Evolutionary conservation across 2,329 filamentous ascomycete species (phyloP).

Genomic region (Curvularia spicifera): DNA sequence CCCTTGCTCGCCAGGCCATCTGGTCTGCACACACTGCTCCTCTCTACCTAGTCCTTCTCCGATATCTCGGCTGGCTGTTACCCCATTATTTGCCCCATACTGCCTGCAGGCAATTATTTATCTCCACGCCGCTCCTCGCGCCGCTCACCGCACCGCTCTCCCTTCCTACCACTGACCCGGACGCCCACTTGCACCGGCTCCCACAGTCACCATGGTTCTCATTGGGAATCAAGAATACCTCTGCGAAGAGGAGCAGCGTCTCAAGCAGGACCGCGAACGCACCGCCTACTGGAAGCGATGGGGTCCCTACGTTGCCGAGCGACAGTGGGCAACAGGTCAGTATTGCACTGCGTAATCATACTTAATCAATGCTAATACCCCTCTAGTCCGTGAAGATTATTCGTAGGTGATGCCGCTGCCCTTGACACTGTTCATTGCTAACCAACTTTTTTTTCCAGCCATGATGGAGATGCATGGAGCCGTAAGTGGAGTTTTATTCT

Average conservation of each 20-base stretch:
- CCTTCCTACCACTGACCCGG: slow-evolving; percentile 12
- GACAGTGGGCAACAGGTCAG: slow-evolving; percentile 93
- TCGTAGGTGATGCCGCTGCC: slow-evolving; percentile 58
- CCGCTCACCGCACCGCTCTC: slow-evolving; percentile 22
- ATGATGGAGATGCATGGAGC: slow-evolving; percentile 92
- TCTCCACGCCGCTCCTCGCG: slow-evolving; percentile 34
- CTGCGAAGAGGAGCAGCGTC: slow-evolving; percentile 86
- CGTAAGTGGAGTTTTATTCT: slow-evolving; percentile 64
- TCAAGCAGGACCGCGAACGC: slow-evolving; percentile 83
- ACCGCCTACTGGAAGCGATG: slow-evolving; percentile 98
- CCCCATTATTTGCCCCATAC: slow-evolving; percentile 30
- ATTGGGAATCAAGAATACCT: slow-evolving; percentile 87
- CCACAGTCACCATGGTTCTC: slow-evolving; percentile 72
- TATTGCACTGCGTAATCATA: slow-evolving; percentile 3
- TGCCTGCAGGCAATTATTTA: slow-evolving; percentile 26
- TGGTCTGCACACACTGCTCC: slow-evolving; percentile 8
- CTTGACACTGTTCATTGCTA: slow-evolving; percentile 27
- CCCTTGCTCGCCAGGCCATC: slow-evolving; percentile 13
- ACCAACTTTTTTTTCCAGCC: slow-evolving; percentile 55
- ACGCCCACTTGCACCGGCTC: slow-evolving; percentile 15
- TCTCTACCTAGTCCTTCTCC: slow-evolving; percentile 10
- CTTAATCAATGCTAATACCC: slow-evolving; percentile 35
- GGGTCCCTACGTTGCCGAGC: slow-evolving; percentile 91
- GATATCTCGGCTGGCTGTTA: slow-evolving; percentile 26
- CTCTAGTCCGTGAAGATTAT: slow-evolving; percentile 86